A percentile compares a stretch with the other conserved stretches of the same genome.
phyloP scores from a whole-genome alignment of 345 rosid species.

The Cardiospermum halicacabum region DNA sequence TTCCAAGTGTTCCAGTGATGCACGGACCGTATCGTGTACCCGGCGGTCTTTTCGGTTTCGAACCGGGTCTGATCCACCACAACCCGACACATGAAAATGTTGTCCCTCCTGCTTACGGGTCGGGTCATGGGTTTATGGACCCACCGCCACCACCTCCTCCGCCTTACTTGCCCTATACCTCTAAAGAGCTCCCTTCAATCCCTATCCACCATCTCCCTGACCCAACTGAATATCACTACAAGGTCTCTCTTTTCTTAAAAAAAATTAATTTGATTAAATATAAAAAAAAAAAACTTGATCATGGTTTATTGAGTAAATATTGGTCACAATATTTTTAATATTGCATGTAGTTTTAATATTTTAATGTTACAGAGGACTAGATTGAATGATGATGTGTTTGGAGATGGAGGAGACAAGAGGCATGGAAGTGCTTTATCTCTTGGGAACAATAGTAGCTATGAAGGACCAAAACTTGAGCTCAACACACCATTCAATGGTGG shows the following conservation, averaged over 20 bases:
- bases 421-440: too few relatives aligned
- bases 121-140: slow-evolving; percentile 36
- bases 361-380: neutral
- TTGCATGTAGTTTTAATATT: neutral
- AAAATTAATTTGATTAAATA: too few relatives aligned
- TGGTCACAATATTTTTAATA: neutral
- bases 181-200: slow-evolving; percentile 87
- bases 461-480: too few relatives aligned
- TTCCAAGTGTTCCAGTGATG: slow-evolving; percentile 27
- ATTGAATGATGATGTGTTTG: too few relatives aligned
- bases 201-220: too few relatives aligned
- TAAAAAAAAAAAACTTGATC: too few relatives aligned
- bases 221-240: too few relatives aligned
- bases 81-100: slow-evolving; percentile 15
- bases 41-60: slow-evolving; percentile 25
- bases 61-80: slow-evolving; percentile 13
- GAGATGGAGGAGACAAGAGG: too few relatives aligned
- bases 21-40: slow-evolving; percentile 27
- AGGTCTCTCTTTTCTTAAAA: too few relatives aligned
- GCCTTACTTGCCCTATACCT: slow-evolving; percentile 32
- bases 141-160: slow-evolving; percentile 18
- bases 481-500: too few relatives aligned
- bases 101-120: slow-evolving; percentile 24
- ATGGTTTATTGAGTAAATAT: too few relatives aligned
- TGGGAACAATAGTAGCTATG: too few relatives aligned